Conservation (phyloP, 495 filamentous ascomycete genomes). For the Xylaria longipes region DNA sequence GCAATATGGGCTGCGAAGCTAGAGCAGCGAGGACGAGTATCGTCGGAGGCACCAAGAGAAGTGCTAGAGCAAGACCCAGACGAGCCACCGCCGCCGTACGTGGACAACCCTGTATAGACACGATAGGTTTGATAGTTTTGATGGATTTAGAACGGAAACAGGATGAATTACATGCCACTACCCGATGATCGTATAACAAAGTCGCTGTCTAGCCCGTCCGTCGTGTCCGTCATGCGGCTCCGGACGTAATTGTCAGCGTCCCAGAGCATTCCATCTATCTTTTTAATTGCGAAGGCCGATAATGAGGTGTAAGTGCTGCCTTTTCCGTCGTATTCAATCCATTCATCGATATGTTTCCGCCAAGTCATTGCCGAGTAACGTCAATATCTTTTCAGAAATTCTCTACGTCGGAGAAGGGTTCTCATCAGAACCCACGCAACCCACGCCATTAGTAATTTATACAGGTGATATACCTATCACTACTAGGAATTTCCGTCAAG, state of each 20-base stretch:
- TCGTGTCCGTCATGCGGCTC: not conserved
- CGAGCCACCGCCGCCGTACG: slow-evolving; percentile 40
- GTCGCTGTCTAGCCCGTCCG: not conserved
- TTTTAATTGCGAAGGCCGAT: too few species aligned
- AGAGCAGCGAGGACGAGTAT: slow-evolving; percentile 44
- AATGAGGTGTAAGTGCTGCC: not conserved
- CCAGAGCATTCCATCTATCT: too few species aligned
- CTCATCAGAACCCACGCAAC: too few species aligned
- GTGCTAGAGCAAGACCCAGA: slow-evolving; percentile 37
- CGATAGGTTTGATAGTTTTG: not conserved
- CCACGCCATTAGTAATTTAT: not conserved
- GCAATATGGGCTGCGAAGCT: slow-evolving; percentile 81
- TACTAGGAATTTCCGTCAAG: not conserved
- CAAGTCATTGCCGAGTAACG: not conserved
- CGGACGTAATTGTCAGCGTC: not conserved
- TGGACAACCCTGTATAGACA: slow-evolving; percentile 42
- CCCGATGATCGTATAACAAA: too few species aligned
- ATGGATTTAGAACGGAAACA: not conserved
- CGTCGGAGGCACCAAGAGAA: slow-evolving; percentile 15
- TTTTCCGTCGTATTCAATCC: not conserved
- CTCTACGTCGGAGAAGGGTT: not conserved
- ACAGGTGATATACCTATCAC: not conserved
- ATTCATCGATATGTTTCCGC: not conserved
- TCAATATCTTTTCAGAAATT: not conserved
- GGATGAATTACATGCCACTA: not conserved